Evolutionary conservation across 805 yeast species (phyloP).

Genomic region (Yarrowia hollandica): DNA sequence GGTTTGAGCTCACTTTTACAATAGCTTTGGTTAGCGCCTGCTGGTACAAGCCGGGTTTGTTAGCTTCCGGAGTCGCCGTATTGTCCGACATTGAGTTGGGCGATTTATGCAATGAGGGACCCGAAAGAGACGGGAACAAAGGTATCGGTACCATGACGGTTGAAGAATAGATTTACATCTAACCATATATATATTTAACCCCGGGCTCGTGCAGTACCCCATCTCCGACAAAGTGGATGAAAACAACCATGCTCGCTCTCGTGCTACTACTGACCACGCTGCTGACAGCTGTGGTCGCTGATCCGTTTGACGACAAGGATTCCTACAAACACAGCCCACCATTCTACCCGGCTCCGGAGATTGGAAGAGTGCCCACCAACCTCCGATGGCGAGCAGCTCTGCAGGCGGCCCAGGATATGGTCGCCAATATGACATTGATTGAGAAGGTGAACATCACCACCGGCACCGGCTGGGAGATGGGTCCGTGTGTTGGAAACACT

Average conservation of each 20-base stretch:
- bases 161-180: too few relatives aligned
- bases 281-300: background rate
- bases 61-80: background rate
- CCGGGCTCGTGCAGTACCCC: constrained; percentile 1
- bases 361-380: constrained; percentile 34
- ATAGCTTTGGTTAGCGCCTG: too few relatives aligned
- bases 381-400: constrained; percentile 59
- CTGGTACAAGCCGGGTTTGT: too few relatives aligned
- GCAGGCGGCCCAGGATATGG: constrained; percentile 55
- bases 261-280: background rate
- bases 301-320: background rate
- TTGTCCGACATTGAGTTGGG: background rate
- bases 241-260: background rate
- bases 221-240: background rate
- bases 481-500: constrained; percentile 56
- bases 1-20: background rate
- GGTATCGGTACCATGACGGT: background rate
- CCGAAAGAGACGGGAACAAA: background rate
- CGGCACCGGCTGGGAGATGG: constrained; percentile 64
- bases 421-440: constrained; percentile 55
- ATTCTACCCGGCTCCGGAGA: constrained; percentile 35
- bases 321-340: constrained; percentile 32
- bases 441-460: constrained; percentile 65
- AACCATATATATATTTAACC: background rate
- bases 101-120: constrained; percentile 1